These are phyloP conservation scores for Lolium rigidum DNA, from an alignment of 176 grass and related monocot species.

Conservation along the genomic window DNA sequence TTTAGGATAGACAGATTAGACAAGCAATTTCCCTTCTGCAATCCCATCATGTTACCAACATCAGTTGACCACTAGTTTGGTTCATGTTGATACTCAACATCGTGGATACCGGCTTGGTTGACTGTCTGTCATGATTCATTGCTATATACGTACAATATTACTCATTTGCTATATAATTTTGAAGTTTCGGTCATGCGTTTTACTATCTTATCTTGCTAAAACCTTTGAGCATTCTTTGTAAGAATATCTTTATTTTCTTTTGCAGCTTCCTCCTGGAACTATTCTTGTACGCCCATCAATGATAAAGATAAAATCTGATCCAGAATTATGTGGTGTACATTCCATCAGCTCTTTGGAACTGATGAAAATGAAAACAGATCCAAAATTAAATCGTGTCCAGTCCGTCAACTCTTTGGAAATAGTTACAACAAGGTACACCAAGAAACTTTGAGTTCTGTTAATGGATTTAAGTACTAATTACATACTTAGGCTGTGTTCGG, in stretches of 20 bases:
- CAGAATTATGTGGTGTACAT: slow-evolving; percentile 32
- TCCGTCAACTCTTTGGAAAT: slow-evolving; percentile 74
- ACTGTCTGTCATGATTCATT: no score
- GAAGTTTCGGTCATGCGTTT: neutral
- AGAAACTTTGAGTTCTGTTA: neutral
- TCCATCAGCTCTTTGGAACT: no score
- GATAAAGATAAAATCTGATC: slow-evolving; percentile 59
- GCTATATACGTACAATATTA: no score
- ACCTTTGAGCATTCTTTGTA: slow-evolving; percentile 4
- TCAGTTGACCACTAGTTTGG: slow-evolving; percentile 3
- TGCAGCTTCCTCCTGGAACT: slow-evolving; percentile 62
- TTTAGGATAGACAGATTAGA: neutral
- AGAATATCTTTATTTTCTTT: slow-evolving; percentile 34
- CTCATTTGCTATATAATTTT: no score
- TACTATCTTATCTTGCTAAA: neutral
- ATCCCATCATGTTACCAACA: neutral
- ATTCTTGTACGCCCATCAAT: slow-evolving; percentile 66
- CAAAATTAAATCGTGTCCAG: neutral
- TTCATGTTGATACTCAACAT: slow-evolving; percentile 8
- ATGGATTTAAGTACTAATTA: neutral
- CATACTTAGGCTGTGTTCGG: neutral
- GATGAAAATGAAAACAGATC: no score
- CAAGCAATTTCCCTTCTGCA: neutral
- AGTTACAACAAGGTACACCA: slow-evolving; percentile 59
- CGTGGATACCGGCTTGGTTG: neutral